Base-by-base conservation (phyloP, 768 basidiomycete species). In the Coprinopsis marcescibilis region DNA sequence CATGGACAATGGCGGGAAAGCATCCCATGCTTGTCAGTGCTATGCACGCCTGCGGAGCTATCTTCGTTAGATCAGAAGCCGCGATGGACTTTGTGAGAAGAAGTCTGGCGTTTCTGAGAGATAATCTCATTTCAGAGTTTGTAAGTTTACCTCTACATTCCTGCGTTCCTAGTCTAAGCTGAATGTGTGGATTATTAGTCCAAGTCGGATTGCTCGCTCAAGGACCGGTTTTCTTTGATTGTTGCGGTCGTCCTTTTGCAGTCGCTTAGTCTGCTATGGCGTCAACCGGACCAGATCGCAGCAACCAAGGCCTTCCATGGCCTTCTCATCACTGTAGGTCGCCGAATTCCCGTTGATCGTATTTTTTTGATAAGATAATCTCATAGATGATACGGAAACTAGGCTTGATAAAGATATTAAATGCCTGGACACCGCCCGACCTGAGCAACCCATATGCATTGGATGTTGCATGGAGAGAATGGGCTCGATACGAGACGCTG, bases 31-130 rank as follows among this genome's bases (percentile, higher is more conserved):
- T 79, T 32, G 57, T 80, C 36, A 71, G 65, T 15, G 71, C 73
- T 19, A 80, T 79, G 78, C 75, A 76, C 59, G 79, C 75, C 17
- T 81, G 75, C 60, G 84, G 77, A 48, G 85, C 76, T 20, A 65
- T 78, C 43, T 80, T 76, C 58, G 73, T 72, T 39, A 75, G 70
- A 57, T 78, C 70, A 10, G 63, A 63, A n/a, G 65, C 60, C 25
- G 76, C 79, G 2, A 53, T 63, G 45, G 63, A 63, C 33, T 83
- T 77, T 61, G 76, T 78, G 53, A 68, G 65, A 33, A 67, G 63
- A 38, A 71, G 66, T 19, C 61, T 76, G 52, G 64, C 58, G 19
- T 67, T 58, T 27, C 68, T 66, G 43, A 69, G 72, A 46, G 77
- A 77, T 54, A 62, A 69, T 50, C 66, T 80, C 52, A 65, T 75